These are phyloP conservation scores for Phlebopus sp. DNA, from an alignment of 1,284 basidiomycete species.

Conservation along the genomic window DNA sequence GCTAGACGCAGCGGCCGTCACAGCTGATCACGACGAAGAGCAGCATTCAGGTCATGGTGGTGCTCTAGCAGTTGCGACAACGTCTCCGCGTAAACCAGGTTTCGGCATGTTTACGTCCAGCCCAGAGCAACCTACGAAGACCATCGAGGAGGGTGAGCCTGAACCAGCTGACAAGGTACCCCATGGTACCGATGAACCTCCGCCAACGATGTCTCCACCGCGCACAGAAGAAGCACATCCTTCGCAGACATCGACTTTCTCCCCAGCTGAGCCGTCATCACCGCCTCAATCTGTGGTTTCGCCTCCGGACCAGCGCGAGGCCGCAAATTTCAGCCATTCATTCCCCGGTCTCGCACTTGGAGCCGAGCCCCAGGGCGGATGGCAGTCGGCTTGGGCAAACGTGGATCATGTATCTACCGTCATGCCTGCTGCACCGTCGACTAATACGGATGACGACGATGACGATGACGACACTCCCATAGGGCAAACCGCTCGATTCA, in stretches of 20 bases:
- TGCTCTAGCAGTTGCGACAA: conserved; percentile 11
- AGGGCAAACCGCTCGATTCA: conserved; percentile 47
- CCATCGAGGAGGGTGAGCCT: conserved; percentile 15
- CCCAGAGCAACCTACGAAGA: conserved; percentile 15
- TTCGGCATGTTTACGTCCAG: conserved; percentile 24
- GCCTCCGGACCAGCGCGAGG: conserved; percentile 49
- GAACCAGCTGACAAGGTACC: conserved; percentile 11
- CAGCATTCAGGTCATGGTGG: conserved; percentile 20
- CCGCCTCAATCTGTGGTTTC: conserved; percentile 39
- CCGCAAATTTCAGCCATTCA: conserved; percentile 41
- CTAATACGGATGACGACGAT: conserved; percentile 39
- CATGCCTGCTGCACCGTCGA: conserved; percentile 11
- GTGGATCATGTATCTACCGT: conserved; percentile 26
- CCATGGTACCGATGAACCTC: conserved; percentile 11
- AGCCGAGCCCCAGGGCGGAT: conserved; percentile 56
- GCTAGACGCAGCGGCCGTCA: conserved; percentile 42
- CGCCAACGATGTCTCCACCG: conserved; percentile 5
- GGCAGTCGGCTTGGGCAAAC: conserved; percentile 46
- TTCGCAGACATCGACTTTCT: conserved; percentile 14
- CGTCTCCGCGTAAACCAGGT: conserved; percentile 23
- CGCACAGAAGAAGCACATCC: conserved; percentile 10
- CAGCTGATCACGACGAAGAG: conserved; percentile 40
- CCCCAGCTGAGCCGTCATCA: conserved; percentile 20
- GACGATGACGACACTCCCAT: conserved; percentile 76
- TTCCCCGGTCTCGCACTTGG: conserved; percentile 62